Evolutionary conservation across 1,139 yeast species (phyloP).

Genomic region (Kluyveromyces marxianus): DNA sequence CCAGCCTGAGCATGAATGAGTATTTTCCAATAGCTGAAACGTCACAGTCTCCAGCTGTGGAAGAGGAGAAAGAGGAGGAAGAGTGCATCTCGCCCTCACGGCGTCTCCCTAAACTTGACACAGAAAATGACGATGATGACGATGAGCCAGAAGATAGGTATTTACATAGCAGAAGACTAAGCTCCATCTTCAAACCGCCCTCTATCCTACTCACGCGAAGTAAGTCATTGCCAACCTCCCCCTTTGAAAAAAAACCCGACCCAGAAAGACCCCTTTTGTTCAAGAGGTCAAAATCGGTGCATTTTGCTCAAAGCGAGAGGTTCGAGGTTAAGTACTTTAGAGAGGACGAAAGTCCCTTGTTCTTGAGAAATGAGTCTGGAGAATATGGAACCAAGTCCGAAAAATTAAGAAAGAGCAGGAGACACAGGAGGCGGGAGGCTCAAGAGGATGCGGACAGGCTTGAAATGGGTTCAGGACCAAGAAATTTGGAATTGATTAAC

Average conservation of each 20-base stretch:
- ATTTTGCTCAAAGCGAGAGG: conserved; percentile 24
- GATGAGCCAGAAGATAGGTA: background rate
- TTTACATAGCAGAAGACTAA: background rate
- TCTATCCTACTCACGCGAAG: conserved; percentile 15
- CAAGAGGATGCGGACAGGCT: conserved; percentile 6
- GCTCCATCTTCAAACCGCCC: background rate
- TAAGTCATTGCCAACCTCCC: conserved; percentile 27
- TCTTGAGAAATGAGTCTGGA: conserved; percentile 14
- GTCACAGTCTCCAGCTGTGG: background rate
- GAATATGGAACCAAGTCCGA: background rate
- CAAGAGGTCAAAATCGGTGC: conserved; percentile 24
- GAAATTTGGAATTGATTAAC: background rate
- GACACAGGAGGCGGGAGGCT: conserved; percentile 16
- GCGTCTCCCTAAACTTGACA: background rate
- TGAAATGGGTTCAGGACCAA: background rate
- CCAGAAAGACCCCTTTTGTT: conserved; percentile 5
- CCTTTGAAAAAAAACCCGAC: conserved; percentile 6
- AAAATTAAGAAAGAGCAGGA: conserved; percentile 10
- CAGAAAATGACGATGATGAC: conserved; percentile 1
- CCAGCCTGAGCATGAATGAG: conserved; percentile 1
- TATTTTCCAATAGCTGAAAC: conserved; percentile 1
- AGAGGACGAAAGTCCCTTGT: conserved; percentile 27
- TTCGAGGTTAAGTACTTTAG: conserved; percentile 27
- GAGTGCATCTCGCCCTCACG: no score
- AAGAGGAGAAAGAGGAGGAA: background rate